phyloP scores from a whole-genome alignment of 768 basidiomycete genomes.

The Amanita polypyramis region DNA sequence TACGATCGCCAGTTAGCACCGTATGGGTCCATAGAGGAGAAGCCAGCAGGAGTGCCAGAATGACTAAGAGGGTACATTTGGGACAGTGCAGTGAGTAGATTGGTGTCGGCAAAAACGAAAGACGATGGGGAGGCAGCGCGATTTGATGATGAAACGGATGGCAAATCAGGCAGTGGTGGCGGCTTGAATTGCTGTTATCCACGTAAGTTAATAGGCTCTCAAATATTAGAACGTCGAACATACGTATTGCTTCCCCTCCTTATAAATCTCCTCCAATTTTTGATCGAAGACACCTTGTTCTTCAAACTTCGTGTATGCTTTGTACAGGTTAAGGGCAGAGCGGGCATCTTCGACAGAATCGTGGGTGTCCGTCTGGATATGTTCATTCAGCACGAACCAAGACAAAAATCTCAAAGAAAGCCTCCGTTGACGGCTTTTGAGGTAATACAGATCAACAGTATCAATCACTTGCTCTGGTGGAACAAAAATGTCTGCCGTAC shows the following conservation, averaged over 20 bases:
- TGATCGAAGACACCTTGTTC: constrained; percentile 71
- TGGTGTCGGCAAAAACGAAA: constrained; percentile 1
- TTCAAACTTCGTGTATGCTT: constrained; percentile 70
- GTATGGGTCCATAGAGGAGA: not conserved
- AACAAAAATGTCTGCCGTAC: constrained; percentile 75
- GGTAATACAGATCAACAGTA: constrained; percentile 93
- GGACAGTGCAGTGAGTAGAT: not conserved
- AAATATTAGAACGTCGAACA: constrained; percentile 13
- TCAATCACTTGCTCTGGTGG: constrained; percentile 94
- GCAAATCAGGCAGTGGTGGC: constrained; percentile 20
- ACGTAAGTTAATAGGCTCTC: constrained; percentile 1
- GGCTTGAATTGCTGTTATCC: constrained; percentile 44
- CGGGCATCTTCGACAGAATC: constrained; percentile 98
- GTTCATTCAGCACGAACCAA: constrained; percentile 86
- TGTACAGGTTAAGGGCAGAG: constrained; percentile 77
- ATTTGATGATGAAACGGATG: constrained; percentile 3
- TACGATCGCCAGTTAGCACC: constrained; percentile 1
- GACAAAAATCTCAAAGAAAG: constrained; percentile 88
- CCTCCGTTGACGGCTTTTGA: constrained; percentile 71
- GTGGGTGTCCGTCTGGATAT: constrained; percentile 90
- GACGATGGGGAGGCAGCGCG: constrained; percentile 4
- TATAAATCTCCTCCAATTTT: constrained; percentile 79
- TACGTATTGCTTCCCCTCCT: constrained; percentile 67
- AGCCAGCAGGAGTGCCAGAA: constrained; percentile 1
- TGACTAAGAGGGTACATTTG: constrained; percentile 6